These are phyloP conservation scores for Lichtheimia corymbifera DNA, from an alignment of 371 early-diverging fungal species.

Conservation along the genomic window DNA sequence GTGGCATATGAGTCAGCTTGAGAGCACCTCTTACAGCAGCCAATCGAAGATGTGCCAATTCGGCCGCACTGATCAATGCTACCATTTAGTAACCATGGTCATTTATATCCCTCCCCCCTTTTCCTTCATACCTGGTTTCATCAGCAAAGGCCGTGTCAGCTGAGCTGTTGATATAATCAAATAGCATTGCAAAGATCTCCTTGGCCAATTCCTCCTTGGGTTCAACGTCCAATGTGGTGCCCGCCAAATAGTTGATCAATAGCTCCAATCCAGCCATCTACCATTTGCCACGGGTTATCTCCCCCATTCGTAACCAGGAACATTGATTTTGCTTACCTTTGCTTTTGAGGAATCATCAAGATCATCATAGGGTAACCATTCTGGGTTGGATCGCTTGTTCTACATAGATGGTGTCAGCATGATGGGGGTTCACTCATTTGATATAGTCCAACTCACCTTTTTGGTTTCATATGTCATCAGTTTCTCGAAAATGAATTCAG, in stretches of 20 bases:
- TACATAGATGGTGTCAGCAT: neutral
- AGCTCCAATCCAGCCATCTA: slow-evolving; percentile 32
- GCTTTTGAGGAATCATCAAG: slow-evolving; percentile 27
- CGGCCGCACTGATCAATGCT: slow-evolving; percentile 32
- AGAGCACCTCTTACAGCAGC: slow-evolving; percentile 68
- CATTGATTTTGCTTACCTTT: slow-evolving; percentile 21
- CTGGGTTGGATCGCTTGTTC: slow-evolving; percentile 13
- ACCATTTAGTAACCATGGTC: neutral
- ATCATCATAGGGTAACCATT: slow-evolving; percentile 37
- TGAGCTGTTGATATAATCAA: neutral
- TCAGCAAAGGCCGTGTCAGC: too few relatives aligned
- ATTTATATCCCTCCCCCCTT: too few relatives aligned
- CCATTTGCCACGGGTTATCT: neutral
- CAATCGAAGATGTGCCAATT: slow-evolving; percentile 55
- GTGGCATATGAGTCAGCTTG: slow-evolving; percentile 58
- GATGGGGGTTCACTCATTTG: neutral
- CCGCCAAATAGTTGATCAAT: slow-evolving; percentile 31
- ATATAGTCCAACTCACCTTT: neutral
- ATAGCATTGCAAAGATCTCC: neutral
- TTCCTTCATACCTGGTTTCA: too few relatives aligned
- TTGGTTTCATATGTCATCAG: slow-evolving; percentile 30
- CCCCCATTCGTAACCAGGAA: neutral
- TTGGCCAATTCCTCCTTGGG: too few relatives aligned
- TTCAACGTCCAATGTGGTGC: too few relatives aligned
- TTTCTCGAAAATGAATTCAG: slow-evolving; percentile 61